phyloP scores from a whole-genome alignment of 352 stramenopile genomes.

The Phytophthora syringae region DNA sequence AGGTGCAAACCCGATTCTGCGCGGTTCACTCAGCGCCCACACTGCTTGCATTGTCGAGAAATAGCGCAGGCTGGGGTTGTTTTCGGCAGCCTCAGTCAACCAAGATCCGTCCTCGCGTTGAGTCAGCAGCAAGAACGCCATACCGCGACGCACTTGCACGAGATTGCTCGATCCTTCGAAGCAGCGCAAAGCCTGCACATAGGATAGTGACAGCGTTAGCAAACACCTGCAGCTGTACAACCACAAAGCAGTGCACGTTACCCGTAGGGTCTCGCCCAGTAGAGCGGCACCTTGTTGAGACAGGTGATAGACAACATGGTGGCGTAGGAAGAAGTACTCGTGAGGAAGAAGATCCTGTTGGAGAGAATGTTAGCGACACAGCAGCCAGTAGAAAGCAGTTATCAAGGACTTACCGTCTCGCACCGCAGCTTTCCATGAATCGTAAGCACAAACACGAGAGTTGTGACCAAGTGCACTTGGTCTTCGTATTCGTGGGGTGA shows the following conservation, averaged over 20 bases:
- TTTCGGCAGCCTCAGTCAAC: slow-evolving; percentile 28
- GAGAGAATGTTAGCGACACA: slow-evolving; percentile 13
- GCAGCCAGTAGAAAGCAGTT: background rate
- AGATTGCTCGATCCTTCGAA: slow-evolving; percentile 78
- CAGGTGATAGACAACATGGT: slow-evolving; percentile 83
- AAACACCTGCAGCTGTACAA: background rate
- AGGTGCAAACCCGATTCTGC: slow-evolving; percentile 63
- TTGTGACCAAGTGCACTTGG: slow-evolving; percentile 87
- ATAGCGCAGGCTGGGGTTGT: slow-evolving; percentile 40
- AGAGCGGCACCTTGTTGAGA: slow-evolving; percentile 77
- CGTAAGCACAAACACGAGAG: slow-evolving; percentile 87
- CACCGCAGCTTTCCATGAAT: slow-evolving; percentile 81
- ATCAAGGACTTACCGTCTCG: slow-evolving; percentile 47
- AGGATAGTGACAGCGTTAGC: slow-evolving; percentile 4
- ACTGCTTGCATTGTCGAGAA: slow-evolving; percentile 64
- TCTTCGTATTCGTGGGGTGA: slow-evolving; percentile 72
- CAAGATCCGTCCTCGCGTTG: slow-evolving; percentile 73
- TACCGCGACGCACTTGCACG: slow-evolving; percentile 67
- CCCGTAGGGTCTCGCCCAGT: slow-evolving; percentile 72
- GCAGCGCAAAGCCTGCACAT: slow-evolving; percentile 67
- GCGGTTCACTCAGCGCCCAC: slow-evolving; percentile 52
- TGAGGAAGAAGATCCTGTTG: slow-evolving; percentile 87
- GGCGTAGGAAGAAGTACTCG: slow-evolving; percentile 90
- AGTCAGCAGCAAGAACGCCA: slow-evolving; percentile 68
- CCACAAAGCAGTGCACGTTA: slow-evolving; percentile 32